These are phyloP conservation scores for Spizellomyces sp. DNA, from an alignment of 192 early-diverging fungal species.

Conservation along the genomic window DNA sequence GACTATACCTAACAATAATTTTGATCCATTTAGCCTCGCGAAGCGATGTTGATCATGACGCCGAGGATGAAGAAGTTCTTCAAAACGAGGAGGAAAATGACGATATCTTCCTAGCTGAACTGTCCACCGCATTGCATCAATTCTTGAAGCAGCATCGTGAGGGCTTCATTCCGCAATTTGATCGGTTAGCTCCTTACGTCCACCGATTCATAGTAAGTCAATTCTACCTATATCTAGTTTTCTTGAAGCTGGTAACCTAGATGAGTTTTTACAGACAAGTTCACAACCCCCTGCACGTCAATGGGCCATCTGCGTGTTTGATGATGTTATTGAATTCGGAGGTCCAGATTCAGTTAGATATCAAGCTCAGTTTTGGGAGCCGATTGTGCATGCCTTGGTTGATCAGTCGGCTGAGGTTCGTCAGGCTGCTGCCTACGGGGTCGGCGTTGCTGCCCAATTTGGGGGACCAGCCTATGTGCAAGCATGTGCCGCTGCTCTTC, in stretches of 20 bases:
- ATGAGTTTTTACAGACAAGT: slow-evolving; percentile 9
- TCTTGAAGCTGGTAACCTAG: not conserved
- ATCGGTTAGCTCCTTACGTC: slow-evolving; percentile 75
- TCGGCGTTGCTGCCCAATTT: slow-evolving; percentile 88
- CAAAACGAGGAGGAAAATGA: slow-evolving; percentile 80
- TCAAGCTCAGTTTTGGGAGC: slow-evolving; percentile 68
- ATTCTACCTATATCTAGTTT: not conserved
- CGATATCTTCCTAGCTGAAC: slow-evolving; percentile 71
- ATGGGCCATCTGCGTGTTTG: slow-evolving; percentile 92
- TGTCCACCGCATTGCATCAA: slow-evolving; percentile 79
- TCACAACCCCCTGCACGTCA: slow-evolving; percentile 71
- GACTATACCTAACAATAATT: slow-evolving; percentile 12
- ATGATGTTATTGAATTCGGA: slow-evolving; percentile 91
- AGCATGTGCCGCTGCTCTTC: slow-evolving; percentile 71
- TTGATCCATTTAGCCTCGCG: slow-evolving; percentile 52
- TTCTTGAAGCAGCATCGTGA: slow-evolving; percentile 75
- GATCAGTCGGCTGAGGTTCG: slow-evolving; percentile 73
- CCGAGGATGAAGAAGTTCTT: slow-evolving; percentile 89
- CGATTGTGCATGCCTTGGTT: slow-evolving; percentile 59
- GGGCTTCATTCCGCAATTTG: slow-evolving; percentile 80
- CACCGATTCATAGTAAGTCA: slow-evolving; percentile 47
- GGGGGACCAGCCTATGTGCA: slow-evolving; percentile 84
- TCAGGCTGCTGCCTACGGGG: slow-evolving; percentile 92
- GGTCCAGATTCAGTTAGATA: slow-evolving; percentile 71
- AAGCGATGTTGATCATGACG: slow-evolving; percentile 81